Conservation (phyloP, 176 grass and related monocot species). For the Oryza officinalis region DNA sequence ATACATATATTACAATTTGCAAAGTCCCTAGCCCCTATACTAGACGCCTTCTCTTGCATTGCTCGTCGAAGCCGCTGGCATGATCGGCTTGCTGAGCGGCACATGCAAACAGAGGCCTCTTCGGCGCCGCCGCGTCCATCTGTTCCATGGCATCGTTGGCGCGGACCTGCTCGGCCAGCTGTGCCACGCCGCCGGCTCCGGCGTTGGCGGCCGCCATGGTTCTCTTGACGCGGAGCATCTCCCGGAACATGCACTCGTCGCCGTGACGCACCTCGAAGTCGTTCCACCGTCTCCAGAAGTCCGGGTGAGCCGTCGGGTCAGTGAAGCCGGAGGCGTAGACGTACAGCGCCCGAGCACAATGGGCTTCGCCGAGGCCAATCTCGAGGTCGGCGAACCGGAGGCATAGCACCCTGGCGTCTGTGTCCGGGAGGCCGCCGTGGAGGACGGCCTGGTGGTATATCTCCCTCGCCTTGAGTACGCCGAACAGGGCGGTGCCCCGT, state of each 20-base stretch:
- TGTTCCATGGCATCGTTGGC: neutral
- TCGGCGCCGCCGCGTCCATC: neutral
- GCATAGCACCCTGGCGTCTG: constrained; percentile 55
- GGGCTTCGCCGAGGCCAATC: constrained; percentile 44
- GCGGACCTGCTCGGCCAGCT: too few species aligned
- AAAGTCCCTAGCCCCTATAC: too few species aligned
- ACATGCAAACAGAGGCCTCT: constrained; percentile 1
- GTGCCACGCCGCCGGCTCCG: neutral
- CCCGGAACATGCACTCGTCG: constrained; percentile 56
- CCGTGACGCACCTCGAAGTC: constrained; percentile 56
- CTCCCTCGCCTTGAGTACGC: constrained; percentile 53
- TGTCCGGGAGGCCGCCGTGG: constrained; percentile 38
- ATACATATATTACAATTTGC: too few species aligned
- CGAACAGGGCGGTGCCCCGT: constrained; percentile 52
- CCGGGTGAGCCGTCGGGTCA: constrained; percentile 30
- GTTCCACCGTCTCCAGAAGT: constrained; percentile 58
- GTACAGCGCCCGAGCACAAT: constrained; percentile 45
- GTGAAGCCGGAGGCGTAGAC: constrained; percentile 43
- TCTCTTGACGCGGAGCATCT: constrained; percentile 53
- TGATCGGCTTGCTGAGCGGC: neutral
- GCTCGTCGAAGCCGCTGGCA: neutral
- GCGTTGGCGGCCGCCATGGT: constrained; percentile 3
- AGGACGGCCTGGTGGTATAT: constrained; percentile 57
- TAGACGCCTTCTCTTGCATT: neutral
- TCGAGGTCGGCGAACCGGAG: constrained; percentile 67